A percentile compares a stretch with the other conserved stretches of the same genome.
These are phyloP conservation scores for Cymodocea nodosa DNA, from an alignment of 116 monocot species.

Conservation along the genomic window DNA sequence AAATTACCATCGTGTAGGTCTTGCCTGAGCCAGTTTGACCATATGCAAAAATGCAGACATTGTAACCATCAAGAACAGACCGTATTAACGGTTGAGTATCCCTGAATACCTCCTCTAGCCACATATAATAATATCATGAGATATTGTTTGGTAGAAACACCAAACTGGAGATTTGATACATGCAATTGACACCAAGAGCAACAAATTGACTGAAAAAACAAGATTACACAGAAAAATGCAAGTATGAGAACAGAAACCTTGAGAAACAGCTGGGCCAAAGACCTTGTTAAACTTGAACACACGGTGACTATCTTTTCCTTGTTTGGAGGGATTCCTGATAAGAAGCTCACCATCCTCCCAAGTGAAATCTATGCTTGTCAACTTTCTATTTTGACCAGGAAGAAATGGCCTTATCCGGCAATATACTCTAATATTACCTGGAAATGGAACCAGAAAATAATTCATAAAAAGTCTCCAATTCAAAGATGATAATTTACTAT, in stretches of 20 bases:
- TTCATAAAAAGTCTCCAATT: background rate
- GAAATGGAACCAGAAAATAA: background rate
- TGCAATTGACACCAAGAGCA: too few species aligned
- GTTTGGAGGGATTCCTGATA: conserved; percentile 68
- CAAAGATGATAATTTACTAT: background rate
- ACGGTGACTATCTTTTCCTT: conserved; percentile 71
- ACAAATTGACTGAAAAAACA: background rate
- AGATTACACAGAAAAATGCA: background rate
- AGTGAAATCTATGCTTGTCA: conserved; percentile 51
- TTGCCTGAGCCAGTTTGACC: conserved; percentile 93
- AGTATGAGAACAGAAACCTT: conserved; percentile 41
- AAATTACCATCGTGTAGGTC: conserved; percentile 79
- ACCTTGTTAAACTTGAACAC: conserved; percentile 92
- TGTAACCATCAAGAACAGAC: conserved; percentile 80
- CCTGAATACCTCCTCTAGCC: conserved; percentile 49
- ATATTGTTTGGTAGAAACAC: background rate
- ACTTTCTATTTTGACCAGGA: conserved; percentile 50
- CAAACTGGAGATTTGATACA: background rate
- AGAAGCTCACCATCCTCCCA: conserved; percentile 82
- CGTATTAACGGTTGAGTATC: conserved; percentile 69
- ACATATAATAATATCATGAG: conserved; percentile 2
- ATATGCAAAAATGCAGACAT: conserved; percentile 91
- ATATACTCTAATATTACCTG: conserved; percentile 94
- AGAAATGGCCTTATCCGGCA: conserved; percentile 93
- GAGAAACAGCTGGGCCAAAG: conserved; percentile 64